Percentiles rank a stretch among this genome's conserved stretches.
These are phyloP conservation scores for Colletotrichum sp. DNA, from an alignment of 2,329 filamentous ascomycete species.

Conservation along the genomic window DNA sequence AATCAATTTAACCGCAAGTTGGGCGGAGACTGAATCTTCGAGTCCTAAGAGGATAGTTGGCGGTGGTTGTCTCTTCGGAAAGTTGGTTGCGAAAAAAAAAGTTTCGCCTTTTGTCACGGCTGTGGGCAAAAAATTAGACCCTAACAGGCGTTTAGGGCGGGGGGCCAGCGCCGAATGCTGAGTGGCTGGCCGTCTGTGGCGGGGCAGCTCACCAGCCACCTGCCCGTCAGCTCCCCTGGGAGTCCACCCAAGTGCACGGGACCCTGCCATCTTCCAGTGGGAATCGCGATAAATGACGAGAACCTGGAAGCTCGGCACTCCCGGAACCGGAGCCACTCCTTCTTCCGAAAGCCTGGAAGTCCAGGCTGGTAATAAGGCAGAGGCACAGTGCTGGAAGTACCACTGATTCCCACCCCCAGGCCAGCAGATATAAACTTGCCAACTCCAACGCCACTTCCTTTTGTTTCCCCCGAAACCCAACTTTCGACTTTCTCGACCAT, in stretches of 20 bases:
- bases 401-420: constrained; percentile 17
- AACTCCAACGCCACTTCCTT: constrained; percentile 18
- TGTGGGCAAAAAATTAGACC: constrained; percentile 23
- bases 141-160: constrained; percentile 17
- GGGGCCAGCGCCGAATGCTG: not conserved
- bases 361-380: not conserved
- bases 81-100: constrained; percentile 27
- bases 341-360: not conserved
- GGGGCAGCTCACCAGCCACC: not conserved
- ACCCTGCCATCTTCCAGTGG: not conserved
- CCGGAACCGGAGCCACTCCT: constrained; percentile 3
- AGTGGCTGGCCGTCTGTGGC: not conserved
- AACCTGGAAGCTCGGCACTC: not conserved
- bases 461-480: not conserved
- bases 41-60: constrained; percentile 65
- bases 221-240: not conserved
- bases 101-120: constrained; percentile 26
- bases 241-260: not conserved
- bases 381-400: constrained; percentile 6
- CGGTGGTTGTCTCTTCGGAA: constrained; percentile 21
- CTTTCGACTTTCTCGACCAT: not conserved
- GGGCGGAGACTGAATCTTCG: constrained; percentile 99
- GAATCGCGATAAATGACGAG: not conserved
- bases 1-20: constrained; percentile 99
- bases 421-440: constrained; percentile 23